Percentiles rank a stretch among this genome's conserved stretches.
These are phyloP conservation scores for Pseudocercospora cruenta DNA, from an alignment of 2,329 filamentous ascomycete species.

Conservation along the genomic window DNA sequence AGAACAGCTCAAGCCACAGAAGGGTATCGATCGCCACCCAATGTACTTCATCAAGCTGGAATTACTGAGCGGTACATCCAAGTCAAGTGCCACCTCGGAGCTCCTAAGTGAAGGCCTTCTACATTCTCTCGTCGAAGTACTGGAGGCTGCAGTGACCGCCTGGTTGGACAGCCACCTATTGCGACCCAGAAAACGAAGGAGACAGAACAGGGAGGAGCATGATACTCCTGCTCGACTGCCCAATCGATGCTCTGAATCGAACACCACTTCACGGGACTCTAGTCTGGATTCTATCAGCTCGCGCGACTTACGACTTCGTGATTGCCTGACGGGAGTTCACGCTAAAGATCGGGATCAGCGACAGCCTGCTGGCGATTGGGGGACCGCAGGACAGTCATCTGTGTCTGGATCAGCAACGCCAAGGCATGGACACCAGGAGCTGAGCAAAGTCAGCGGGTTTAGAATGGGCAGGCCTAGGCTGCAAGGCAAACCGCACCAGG, in stretches of 20 bases:
- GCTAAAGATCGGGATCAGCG: background rate
- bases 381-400: background rate
- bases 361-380: background rate
- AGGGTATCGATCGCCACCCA: constrained; percentile 78
- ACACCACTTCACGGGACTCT: background rate
- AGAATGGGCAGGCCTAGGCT: background rate
- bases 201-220: constrained; percentile 19
- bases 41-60: constrained; percentile 77
- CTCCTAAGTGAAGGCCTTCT: constrained; percentile 42
- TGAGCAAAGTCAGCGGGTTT: background rate
- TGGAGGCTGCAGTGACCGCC: constrained; percentile 70
- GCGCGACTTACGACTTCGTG: background rate
- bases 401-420: background rate
- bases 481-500: background rate
- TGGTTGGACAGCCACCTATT: constrained; percentile 77
- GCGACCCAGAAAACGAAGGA: constrained; percentile 51
- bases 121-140: constrained; percentile 63
- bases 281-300: background rate
- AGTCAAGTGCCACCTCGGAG: constrained; percentile 13
- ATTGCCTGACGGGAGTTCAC: background rate
- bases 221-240: background rate
- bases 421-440: background rate
- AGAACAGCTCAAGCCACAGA: constrained; percentile 60
- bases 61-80: constrained; percentile 11
- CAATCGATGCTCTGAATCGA: background rate